These are phyloP conservation scores for Hemisphaericaspora xylofermentans DNA, from an alignment of 1,139 yeast genomes.

Conservation along the genomic window DNA sequence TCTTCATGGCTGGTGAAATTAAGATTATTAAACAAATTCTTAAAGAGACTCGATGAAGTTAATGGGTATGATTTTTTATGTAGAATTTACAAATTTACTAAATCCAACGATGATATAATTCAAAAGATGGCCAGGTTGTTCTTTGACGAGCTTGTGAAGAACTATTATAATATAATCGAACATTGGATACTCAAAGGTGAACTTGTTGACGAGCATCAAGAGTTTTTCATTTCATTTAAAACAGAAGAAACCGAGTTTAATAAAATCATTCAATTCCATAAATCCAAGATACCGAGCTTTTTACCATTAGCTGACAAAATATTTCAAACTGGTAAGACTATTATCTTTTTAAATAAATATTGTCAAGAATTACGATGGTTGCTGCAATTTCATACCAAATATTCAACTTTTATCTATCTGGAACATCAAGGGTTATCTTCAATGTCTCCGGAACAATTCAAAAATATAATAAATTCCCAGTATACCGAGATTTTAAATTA, in stretches of 20 bases:
- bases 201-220: constrained; percentile 54
- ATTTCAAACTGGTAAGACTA: constrained; percentile 75
- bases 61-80: constrained; percentile 60
- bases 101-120: constrained; percentile 64
- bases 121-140: constrained; percentile 42
- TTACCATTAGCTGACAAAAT: constrained; percentile 48
- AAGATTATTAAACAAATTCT: constrained; percentile 52
- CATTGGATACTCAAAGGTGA: constrained; percentile 75
- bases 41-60: constrained; percentile 27
- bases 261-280: constrained; percentile 33
- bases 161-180: constrained; percentile 62
- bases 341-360: constrained; percentile 63
- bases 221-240: constrained; percentile 61
- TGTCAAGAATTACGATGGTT: constrained; percentile 51
- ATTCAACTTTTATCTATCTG: constrained; percentile 28
- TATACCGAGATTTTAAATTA: constrained; percentile 58
- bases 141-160: constrained; percentile 50
- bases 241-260: constrained; percentile 30
- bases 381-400: constrained; percentile 38
- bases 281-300: constrained; percentile 59
- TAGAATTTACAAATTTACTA: constrained; percentile 48
- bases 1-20: constrained; percentile 49
- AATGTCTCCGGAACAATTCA: constrained; percentile 29
- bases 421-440: constrained; percentile 31
- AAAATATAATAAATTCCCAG: constrained; percentile 44